A percentile compares a stretch with the other conserved stretches of the same genome.
Conservation (phyloP, 2,329 filamentous ascomycete species). For the Talaromyces funiculosus region DNA sequence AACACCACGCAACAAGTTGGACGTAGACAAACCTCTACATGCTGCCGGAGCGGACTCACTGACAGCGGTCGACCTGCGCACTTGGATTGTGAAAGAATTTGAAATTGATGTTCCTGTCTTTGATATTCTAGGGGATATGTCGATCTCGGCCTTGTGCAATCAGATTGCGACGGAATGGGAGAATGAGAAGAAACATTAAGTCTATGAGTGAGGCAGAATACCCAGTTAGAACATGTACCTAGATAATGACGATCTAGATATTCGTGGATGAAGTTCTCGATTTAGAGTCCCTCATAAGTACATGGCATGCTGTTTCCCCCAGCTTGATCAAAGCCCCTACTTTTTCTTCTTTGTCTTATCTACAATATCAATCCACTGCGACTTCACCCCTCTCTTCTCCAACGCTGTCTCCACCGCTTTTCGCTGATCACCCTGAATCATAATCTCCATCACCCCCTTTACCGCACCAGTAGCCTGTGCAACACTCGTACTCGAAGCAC, state of each 20-base stretch:
- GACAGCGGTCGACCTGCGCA: neutral
- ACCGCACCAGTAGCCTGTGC: slow-evolving; percentile 57
- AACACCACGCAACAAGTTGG: neutral
- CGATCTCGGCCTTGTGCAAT: neutral
- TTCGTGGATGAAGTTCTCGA: neutral
- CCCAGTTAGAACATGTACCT: neutral
- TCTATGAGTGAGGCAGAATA: neutral
- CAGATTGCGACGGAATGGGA: neutral
- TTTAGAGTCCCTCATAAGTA: neutral
- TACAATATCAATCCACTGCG: slow-evolving; percentile 57
- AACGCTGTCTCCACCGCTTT: slow-evolving; percentile 56
- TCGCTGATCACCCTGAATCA: slow-evolving; percentile 63
- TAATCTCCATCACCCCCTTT: slow-evolving; percentile 60
- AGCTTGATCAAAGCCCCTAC: too few relatives aligned
- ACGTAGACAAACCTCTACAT: neutral
- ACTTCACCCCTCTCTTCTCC: slow-evolving; percentile 53
- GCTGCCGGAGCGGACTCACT: neutral
- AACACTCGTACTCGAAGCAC: slow-evolving; percentile 62
- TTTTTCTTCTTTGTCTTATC: slow-evolving; percentile 66
- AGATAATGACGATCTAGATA: neutral
- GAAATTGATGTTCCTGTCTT: neutral
- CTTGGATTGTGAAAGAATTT: slow-evolving; percentile 6
- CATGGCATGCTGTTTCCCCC: too few relatives aligned
- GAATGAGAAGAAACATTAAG: neutral
- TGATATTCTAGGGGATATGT: neutral